Conservation (phyloP, 2,329 filamentous ascomycete genomes). For the Monosporascus sp. region DNA sequence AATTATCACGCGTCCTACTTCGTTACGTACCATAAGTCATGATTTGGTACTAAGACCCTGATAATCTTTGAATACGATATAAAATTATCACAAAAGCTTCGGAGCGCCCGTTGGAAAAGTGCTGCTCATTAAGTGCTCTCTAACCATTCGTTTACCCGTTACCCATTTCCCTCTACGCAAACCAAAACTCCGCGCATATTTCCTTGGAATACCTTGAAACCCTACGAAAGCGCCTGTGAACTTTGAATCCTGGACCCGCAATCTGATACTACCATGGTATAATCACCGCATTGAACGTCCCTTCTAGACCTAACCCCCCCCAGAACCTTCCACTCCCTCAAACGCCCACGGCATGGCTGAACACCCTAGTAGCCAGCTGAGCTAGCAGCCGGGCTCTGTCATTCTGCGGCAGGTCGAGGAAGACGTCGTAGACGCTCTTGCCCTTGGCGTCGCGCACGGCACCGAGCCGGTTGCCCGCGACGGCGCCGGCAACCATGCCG, state of each 20-base stretch:
- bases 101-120: too few species aligned
- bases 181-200: background rate
- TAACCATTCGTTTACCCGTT: background rate
- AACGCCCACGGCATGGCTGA: constrained; percentile 68
- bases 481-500: constrained; percentile 80
- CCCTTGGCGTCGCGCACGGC: constrained; percentile 83
- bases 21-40: too few species aligned
- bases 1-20: too few species aligned
- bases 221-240: background rate
- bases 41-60: background rate
- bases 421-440: constrained; percentile 93
- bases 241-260: background rate
- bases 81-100: too few species aligned
- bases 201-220: background rate
- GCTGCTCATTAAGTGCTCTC: background rate
- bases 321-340: constrained; percentile 16
- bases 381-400: constrained; percentile 78
- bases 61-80: too few species aligned
- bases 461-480: constrained; percentile 88
- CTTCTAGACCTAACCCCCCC: background rate
- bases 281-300: background rate
- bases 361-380: constrained; percentile 80
- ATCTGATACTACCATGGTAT: too few species aligned
- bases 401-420: constrained; percentile 75
- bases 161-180: background rate